A percentile compares a stretch with the other conserved stretches of the same genome.
Evolutionary conservation across 2,329 filamentous ascomycete genomes (phyloP).

Genomic region (Aureobasidium leucospermi): DNA sequence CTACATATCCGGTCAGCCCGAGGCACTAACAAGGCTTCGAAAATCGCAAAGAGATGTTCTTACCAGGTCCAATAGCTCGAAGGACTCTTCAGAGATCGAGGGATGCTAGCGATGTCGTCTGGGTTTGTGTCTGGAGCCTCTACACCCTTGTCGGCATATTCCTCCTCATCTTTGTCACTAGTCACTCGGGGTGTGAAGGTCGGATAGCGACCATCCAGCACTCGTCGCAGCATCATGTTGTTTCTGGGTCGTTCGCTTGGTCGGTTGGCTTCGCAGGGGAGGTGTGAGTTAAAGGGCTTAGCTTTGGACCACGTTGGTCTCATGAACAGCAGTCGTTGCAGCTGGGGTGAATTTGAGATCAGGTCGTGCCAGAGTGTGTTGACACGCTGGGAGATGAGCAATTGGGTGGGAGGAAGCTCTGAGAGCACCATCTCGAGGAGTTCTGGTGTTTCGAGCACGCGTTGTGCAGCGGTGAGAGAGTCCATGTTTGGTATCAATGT

Average conservation of each 20-base stretch:
- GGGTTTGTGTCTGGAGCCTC: neutral
- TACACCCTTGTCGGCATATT: constrained; percentile 1
- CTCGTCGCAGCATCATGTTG: constrained; percentile 27
- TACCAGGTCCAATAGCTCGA: constrained; percentile 27
- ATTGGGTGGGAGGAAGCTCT: constrained; percentile 25
- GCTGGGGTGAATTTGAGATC: constrained; percentile 21
- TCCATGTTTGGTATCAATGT: neutral
- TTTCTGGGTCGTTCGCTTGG: constrained; percentile 27
- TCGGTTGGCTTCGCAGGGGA: constrained; percentile 16
- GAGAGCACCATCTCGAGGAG: constrained; percentile 32
- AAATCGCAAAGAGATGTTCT: neutral
- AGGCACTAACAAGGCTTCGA: neutral
- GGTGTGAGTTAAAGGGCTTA: constrained; percentile 19
- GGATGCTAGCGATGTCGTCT: neutral
- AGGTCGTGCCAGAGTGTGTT: constrained; percentile 23
- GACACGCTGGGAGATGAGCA: constrained; percentile 29
- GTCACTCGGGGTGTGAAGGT: constrained; percentile 27
- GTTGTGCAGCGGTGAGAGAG: neutral
- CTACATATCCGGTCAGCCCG: neutral
- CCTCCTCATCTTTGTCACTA: constrained; percentile 18
- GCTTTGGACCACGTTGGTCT: constrained; percentile 26
- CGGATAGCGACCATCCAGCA: constrained; percentile 28
- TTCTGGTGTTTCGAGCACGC: constrained; percentile 30
- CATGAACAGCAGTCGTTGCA: constrained; percentile 30
- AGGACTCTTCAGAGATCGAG: neutral